Evolutionary conservation across 78 protist species (phyloP), one percentile per base, ranked within the genome.

Genomic region (Ministeria vibrans): DNA sequence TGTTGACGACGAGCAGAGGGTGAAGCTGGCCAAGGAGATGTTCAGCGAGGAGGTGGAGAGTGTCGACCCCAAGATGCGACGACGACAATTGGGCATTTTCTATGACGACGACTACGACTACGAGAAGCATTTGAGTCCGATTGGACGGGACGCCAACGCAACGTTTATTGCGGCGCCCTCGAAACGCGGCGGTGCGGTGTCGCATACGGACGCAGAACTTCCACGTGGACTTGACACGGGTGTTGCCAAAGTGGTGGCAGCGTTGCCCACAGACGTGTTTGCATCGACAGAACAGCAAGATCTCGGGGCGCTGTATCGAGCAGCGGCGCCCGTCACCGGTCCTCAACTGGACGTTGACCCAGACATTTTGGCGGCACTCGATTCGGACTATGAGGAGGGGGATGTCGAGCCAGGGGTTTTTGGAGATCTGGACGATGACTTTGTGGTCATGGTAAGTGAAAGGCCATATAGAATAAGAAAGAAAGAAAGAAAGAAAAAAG

Each of bases 61-160:
- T 41, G 44, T 32, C 20, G 9, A 7, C 1, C 38, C n/a, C 53
- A 15, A 36, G 5, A 6, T 28, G 18, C 49, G 25, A 68, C 23
- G 49, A 1, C 45, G 51, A 39, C n/a, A n/a, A 43, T 41, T 49
- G n/a, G 81, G 84, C 68, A 77, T 81, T 30, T 51, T 63, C 55
- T 55, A n/a, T 32, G 81, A 80, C 25, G 89, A 85, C 43, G 77
- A 77, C 51, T 85, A 85, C 81, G 72, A 85, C 78, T 85, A 85
- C 81, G 6, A 20, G 68, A 39, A 79, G 85, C 89, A 85, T 42
- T 23, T 85, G 61, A 1, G 41, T 42, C 25, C 44, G 49, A 66
- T 51, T 6, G 87, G 82, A 23, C 5, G 4, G 1, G 75, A 30
- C 38, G 75, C 80, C 27, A 38, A 28, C 28, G 87, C 61, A 34